Percentiles rank a stretch among this genome's conserved stretches.
Conservation (phyloP, 352 stramenopile species). For the Phytophthora litchii region DNA sequence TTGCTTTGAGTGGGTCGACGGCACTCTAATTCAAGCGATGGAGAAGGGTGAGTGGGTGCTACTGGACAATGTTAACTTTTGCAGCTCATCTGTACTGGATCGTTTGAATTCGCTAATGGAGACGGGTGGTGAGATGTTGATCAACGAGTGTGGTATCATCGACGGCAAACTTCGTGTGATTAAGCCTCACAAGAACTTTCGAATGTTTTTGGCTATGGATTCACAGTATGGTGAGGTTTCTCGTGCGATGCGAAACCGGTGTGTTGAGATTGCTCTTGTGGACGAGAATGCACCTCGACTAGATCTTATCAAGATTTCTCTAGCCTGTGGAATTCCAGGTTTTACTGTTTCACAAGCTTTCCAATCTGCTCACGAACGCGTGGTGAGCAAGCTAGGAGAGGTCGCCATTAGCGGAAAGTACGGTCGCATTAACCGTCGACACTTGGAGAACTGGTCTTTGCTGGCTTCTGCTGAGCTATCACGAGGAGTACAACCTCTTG, state of each 20-base stretch:
- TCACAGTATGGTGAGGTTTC: conserved; percentile 96
- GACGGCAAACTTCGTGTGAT: conserved; percentile 93
- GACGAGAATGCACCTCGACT: conserved; percentile 55
- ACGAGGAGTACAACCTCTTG: conserved; percentile 47
- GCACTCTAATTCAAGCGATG: conserved; percentile 97
- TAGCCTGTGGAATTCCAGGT: conserved; percentile 62
- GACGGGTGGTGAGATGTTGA: conserved; percentile 95
- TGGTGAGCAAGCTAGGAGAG: conserved; percentile 42
- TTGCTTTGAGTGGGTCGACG: conserved; percentile 99
- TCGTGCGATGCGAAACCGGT: conserved; percentile 99
- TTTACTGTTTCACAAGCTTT: conserved; percentile 74
- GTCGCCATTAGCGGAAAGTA: conserved; percentile 30
- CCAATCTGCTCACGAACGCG: conserved; percentile 56
- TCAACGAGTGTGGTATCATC: conserved; percentile 98
- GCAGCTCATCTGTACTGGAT: conserved; percentile 98
- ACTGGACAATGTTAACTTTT: conserved; percentile 99
- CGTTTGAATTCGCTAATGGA: conserved; percentile 99
- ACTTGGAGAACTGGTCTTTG: conserved; percentile 81
- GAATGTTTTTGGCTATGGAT: conserved; percentile 99
- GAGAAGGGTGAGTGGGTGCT: conserved; percentile 98
- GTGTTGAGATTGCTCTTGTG: conserved; percentile 95
- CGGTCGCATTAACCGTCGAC: conserved; percentile 64
- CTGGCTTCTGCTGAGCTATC: conserved; percentile 69
- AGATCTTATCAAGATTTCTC: conserved; percentile 71
- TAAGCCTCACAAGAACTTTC: conserved; percentile 97